Conservation (phyloP, 2,329 filamentous ascomycete genomes). For the Fusarium graminum region DNA sequence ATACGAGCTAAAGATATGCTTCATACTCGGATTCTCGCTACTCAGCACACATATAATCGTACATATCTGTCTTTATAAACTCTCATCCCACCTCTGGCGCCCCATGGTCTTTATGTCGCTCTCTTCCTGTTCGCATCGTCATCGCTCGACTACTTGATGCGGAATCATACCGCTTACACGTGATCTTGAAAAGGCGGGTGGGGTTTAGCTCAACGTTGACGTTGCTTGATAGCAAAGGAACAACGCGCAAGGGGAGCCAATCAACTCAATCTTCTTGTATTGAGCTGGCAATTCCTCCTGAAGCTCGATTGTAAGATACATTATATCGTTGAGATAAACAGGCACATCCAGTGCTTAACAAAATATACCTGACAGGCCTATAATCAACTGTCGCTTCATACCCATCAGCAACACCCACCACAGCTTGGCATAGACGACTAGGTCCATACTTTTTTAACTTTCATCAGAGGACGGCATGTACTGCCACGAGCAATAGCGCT, state of each 20-base stretch:
- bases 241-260: slow-evolving; percentile 42
- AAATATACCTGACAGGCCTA: slow-evolving; percentile 1
- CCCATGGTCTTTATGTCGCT: background rate
- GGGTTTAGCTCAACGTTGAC: slow-evolving; percentile 25
- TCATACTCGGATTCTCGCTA: slow-evolving; percentile 2
- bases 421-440: slow-evolving; percentile 40
- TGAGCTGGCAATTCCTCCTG: slow-evolving; percentile 37
- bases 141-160: slow-evolving; percentile 15
- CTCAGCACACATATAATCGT: slow-evolving; percentile 5
- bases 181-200: slow-evolving; percentile 25
- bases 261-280: slow-evolving; percentile 35
- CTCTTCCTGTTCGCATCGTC: slow-evolving; percentile 11
- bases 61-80: background rate
- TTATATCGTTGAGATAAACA: background rate
- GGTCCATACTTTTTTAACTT: slow-evolving; percentile 23
- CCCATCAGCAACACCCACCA: slow-evolving; percentile 39
- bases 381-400: slow-evolving; percentile 28
- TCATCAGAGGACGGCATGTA: slow-evolving; percentile 57
- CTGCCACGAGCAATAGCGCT: slow-evolving; percentile 60
- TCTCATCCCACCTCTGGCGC: background rate
- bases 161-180: slow-evolving; percentile 35
- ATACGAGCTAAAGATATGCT: slow-evolving; percentile 1
- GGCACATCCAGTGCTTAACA: background rate
- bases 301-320: slow-evolving; percentile 4
- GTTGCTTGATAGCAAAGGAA: slow-evolving; percentile 29